Evolutionary conservation across 805 yeast genomes (phyloP), one percentile per base, ranked within the genome.

Genomic region (Osmozyma mogii): DNA sequence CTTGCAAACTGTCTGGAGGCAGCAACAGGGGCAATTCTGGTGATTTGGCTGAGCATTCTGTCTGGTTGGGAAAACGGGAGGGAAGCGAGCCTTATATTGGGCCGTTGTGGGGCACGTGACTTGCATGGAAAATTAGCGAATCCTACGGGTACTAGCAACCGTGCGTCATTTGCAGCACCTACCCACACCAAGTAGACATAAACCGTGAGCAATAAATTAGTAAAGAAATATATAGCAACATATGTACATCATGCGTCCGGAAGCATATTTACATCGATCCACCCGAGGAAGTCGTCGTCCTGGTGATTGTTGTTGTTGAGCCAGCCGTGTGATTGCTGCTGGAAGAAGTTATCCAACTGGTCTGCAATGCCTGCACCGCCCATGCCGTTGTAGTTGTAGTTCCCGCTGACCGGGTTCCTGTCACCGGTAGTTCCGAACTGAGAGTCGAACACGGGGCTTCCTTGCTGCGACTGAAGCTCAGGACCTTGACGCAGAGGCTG

Each of bases 251-350:
- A 38, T 12, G 34, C 33, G 13, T 41, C 45, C 12, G 31, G 38
- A 6, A 42, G 33, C 45, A 51, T 45, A 45, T 80, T 80, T 52
- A 77, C 75, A 50, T 84, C 95, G 62, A 88, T 82, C 95, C 95
- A 88, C 9, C 96, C 96, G 27, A 88, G 60, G 46, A 88, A 81
- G 50, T 88, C 96, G 48, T 88, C 96, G 30, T 77, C 84, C 18
- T 58, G 61, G 32, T 55, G 47, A 29, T 55, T 59, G 21, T 56
- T 53, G 32, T 76, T 78, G 47, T 84, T 87, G 49, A 78, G 70
- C 95, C 94, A 84, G 17, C 85, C 88, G 19, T 78, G 75, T 16
- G 87, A 81, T 43, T 83, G 92, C 51, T 80, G 85, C 49, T 80
- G 85, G 55, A 82, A 75, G 41, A 82, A 80, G 12, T 65, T 65